Conservation (phyloP, 108 stramenopile genomes). For the Aurantiochytrium sp. region DNA sequence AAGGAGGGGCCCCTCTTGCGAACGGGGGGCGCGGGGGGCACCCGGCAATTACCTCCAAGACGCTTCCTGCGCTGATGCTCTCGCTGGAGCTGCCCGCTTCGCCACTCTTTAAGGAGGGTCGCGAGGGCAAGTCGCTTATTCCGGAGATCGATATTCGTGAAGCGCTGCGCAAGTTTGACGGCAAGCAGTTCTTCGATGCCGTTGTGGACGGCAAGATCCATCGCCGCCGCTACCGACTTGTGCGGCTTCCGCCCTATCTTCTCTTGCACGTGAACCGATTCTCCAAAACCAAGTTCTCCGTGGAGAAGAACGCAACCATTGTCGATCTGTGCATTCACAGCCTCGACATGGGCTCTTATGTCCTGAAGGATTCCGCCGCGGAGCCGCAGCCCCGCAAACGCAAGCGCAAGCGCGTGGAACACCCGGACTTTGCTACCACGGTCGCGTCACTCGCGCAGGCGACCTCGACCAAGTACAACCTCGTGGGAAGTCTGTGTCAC, state of each 20-base stretch:
- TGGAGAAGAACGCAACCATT: conserved; percentile 98
- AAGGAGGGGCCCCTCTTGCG: no score
- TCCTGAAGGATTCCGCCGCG: no score
- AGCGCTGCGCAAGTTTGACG: conserved; percentile 89
- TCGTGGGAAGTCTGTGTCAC: conserved; percentile 89
- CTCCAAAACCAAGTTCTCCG: conserved; percentile 77
- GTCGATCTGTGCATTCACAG: conserved; percentile 95
- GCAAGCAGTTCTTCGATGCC: conserved; percentile 72
- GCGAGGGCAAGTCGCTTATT: conserved; percentile 86
- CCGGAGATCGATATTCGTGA: conserved; percentile 90
- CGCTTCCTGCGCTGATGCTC: conserved; percentile 75
- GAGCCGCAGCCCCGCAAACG: neutral
- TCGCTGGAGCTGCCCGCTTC: conserved; percentile 94
- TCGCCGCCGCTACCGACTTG: conserved; percentile 73
- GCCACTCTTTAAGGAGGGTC: conserved; percentile 91
- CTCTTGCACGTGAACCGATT: conserved; percentile 85
- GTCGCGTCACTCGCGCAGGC: neutral
- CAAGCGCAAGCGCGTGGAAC: neutral
- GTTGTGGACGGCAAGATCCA: conserved; percentile 49
- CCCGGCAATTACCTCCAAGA: conserved; percentile 36
- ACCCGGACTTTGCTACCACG: neutral
- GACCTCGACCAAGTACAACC: conserved; percentile 84
- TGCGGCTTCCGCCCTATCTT: conserved; percentile 79
- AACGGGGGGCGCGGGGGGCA: no score
- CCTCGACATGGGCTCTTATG: conserved; percentile 77